phyloP scores from a whole-genome alignment of 345 rosid species.

The Salix suchowensis region DNA sequence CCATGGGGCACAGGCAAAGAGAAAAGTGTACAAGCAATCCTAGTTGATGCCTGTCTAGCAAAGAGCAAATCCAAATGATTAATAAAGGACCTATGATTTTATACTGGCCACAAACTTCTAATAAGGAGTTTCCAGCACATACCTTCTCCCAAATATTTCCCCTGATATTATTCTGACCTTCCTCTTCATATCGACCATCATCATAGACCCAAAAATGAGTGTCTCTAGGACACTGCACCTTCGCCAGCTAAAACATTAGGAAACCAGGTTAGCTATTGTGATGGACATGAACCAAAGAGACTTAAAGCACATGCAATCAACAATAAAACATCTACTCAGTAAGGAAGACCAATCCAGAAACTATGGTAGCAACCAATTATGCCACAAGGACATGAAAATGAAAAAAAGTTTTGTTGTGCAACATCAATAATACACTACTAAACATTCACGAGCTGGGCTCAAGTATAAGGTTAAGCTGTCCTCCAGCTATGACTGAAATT shows the following conservation, averaged over 20 bases:
- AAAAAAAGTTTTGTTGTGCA: not conserved
- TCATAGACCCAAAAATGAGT: constrained; percentile 88
- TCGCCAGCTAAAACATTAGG: constrained; percentile 53
- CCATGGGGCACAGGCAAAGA: constrained; percentile 86
- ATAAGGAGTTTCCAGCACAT: constrained; percentile 8
- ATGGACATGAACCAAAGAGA: not conserved
- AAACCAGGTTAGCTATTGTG: not conserved
- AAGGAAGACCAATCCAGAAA: not conserved
- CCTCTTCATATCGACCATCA: constrained; percentile 83
- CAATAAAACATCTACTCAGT: not conserved
- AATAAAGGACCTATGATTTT: constrained; percentile 11
- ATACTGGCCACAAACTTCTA: not conserved
- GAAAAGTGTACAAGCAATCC: constrained; percentile 73
- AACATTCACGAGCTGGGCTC: not conserved
- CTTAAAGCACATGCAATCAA: not conserved
- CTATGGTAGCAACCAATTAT: not conserved
- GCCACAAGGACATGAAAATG: not conserved
- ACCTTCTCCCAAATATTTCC: constrained; percentile 91
- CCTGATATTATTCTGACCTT: constrained; percentile 76
- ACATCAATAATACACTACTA: not conserved
- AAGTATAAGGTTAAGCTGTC: not conserved
- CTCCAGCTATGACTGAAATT: not conserved
- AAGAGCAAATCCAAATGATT: constrained; percentile 24
- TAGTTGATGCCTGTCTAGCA: constrained; percentile 80
- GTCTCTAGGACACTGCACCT: constrained; percentile 73